Base-by-base conservation (phyloP, 2,329 filamentous ascomycete genomes). In the Falciphora oryzae region DNA sequence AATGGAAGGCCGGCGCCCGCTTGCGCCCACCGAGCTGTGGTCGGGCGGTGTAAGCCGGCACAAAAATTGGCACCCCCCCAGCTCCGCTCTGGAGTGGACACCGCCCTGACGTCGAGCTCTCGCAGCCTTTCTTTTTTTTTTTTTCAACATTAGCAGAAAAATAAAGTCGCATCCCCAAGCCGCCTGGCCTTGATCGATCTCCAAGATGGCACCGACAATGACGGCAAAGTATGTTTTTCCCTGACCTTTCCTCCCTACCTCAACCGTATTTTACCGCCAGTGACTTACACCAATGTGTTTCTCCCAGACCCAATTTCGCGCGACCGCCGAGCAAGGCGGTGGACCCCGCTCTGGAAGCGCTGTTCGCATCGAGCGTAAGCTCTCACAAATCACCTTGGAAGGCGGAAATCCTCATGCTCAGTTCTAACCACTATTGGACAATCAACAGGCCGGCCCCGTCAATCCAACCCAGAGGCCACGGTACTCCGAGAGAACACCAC, bases 301-400 rank as follows among this genome's bases (percentile, higher is more conserved):
- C 28, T 28, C 28, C 3, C 31, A 68, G 67, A 56, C 65, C 63
- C 2, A 11, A 65, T 18, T 70, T 85, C 66, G 69, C 75, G 28
- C 60, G 60, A 29, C 35, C 63, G 80, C 79, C 67, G 18, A 53
- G 44, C 44, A 53, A 53, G 22, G 76, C 82, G 66, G 80, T 92
- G 66, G 89, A 93, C 79, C 88, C 89, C 74, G 78, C 82, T 65
- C 80, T 93, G 69, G 82, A 88, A 71, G 87, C 88, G 67, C 81
- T 93, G 56, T 93, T 93, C 77, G 83, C 88, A 65, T 80, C 83
- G 65, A 92, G 90, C 80, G 89, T 92, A 83, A 79, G 88, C 35
- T 29, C 25, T 56, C 6, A 18, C 28, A 29, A 35, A 27, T 58
- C 28, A 53, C 60, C 18, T n/a, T 11, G 18, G 10, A 25, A 53